phyloP scores from a whole-genome alignment of 257 asterid species.

The Verbascum thapsus region DNA sequence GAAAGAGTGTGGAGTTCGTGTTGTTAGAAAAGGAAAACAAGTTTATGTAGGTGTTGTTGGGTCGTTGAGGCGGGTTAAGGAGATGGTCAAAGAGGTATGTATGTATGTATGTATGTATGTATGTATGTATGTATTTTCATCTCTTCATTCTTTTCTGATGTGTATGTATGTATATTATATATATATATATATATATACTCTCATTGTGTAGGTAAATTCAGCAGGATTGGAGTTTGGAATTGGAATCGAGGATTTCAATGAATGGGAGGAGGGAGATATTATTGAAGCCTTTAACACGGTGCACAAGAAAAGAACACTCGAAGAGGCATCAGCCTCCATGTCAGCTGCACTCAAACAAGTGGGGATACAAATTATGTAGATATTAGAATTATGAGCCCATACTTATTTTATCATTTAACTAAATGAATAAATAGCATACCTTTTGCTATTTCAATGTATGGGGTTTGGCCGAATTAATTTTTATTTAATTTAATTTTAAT shows the following conservation, averaged over 20 bases:
- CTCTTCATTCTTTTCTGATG: constrained; percentile 15
- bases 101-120: background rate
- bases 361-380: constrained; percentile 47
- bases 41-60: constrained; percentile 74
- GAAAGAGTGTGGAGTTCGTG: constrained; percentile 86
- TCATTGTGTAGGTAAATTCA: constrained; percentile 56
- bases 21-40: constrained; percentile 70
- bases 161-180: too few relatives aligned
- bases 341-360: constrained; percentile 74
- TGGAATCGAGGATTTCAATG: constrained; percentile 65
- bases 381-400: too few relatives aligned
- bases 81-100: constrained; percentile 88
- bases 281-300: constrained; percentile 79
- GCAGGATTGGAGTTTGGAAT: constrained; percentile 96
- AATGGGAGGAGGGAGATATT: constrained; percentile 83
- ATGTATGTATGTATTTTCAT: too few relatives aligned
- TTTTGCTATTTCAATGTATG: too few relatives aligned
- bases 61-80: constrained; percentile 89
- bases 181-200: too few relatives aligned
- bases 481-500: too few relatives aligned
- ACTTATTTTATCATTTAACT: too few relatives aligned
- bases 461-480: too few relatives aligned
- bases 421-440: too few relatives aligned
- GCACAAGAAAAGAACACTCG: constrained; percentile 88
- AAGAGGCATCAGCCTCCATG: constrained; percentile 99